A percentile compares a stretch with the other conserved stretches of the same genome.
phyloP scores from a whole-genome alignment of 768 basidiomycete genomes.

The Porphyrellus cyaneotinctus region DNA sequence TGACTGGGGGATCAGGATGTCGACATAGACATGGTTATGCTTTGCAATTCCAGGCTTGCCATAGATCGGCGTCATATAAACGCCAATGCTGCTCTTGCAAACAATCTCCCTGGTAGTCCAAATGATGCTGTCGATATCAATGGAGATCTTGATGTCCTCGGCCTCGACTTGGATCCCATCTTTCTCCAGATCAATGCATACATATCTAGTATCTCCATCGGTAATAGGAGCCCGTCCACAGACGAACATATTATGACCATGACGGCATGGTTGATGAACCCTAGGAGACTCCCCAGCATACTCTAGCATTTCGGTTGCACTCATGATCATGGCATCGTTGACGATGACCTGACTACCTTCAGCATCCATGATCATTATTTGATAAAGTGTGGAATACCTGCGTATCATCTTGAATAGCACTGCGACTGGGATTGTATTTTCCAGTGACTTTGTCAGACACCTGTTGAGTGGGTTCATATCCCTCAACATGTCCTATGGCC shows the following conservation, averaged over 20 bases:
- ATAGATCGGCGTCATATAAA: neutral
- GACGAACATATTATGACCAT: neutral
- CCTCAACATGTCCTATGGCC: neutral
- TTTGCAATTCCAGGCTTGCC: conserved; percentile 3
- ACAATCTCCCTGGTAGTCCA: neutral
- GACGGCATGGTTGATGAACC: neutral
- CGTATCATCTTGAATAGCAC: neutral
- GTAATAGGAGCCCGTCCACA: neutral
- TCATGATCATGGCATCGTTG: neutral
- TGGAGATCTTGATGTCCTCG: neutral
- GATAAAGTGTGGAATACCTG: no score
- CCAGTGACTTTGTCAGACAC: neutral
- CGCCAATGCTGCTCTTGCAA: neutral
- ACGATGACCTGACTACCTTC: neutral
- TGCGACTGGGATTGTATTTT: neutral
- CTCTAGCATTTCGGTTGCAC: neutral
- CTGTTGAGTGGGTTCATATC: neutral
- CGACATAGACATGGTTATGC: conserved; percentile 16
- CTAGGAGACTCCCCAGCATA: neutral
- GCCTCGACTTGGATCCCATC: neutral
- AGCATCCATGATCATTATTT: neutral
- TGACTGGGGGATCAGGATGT: conserved; percentile 9
- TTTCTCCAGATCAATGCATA: neutral
- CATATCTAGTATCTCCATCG: neutral
- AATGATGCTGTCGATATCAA: conserved; percentile 6